These are phyloP conservation scores for Withania somnifera DNA, from an alignment of 305 asterid genomes.

Conservation along the genomic window DNA sequence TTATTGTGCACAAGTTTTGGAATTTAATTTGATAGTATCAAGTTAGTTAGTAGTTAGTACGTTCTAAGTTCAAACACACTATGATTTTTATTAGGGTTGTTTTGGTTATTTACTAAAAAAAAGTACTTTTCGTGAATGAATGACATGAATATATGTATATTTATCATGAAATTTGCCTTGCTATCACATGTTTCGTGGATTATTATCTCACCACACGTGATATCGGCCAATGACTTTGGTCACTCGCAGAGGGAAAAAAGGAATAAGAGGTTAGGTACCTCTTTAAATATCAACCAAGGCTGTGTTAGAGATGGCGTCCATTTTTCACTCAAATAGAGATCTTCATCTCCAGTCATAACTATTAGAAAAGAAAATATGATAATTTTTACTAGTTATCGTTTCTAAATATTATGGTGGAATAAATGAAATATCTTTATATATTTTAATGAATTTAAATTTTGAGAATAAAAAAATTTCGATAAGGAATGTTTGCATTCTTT, in stretches of 20 bases:
- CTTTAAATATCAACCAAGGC: not conserved
- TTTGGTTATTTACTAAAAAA: not conserved
- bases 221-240: not conserved
- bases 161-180: not conserved
- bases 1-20: constrained; percentile 3
- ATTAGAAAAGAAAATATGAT: not conserved
- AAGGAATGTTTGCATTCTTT: not conserved
- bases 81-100: not conserved
- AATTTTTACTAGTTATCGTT: not conserved
- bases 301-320: not conserved
- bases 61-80: not conserved
- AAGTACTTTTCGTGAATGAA: not conserved
- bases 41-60: too few relatives aligned
- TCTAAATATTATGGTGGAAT: not conserved
- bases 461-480: not conserved
- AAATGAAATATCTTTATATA: too few relatives aligned
- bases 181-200: not conserved
- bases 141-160: not conserved
- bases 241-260: not conserved
- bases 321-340: not conserved
- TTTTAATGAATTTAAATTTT: accelerated
- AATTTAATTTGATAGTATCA: not conserved
- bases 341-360: not conserved
- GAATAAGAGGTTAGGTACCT: not conserved
- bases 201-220: constrained; percentile 6